phyloP scores from a whole-genome alignment of 345 rosid genomes.

The Aethionema arabicum region DNA sequence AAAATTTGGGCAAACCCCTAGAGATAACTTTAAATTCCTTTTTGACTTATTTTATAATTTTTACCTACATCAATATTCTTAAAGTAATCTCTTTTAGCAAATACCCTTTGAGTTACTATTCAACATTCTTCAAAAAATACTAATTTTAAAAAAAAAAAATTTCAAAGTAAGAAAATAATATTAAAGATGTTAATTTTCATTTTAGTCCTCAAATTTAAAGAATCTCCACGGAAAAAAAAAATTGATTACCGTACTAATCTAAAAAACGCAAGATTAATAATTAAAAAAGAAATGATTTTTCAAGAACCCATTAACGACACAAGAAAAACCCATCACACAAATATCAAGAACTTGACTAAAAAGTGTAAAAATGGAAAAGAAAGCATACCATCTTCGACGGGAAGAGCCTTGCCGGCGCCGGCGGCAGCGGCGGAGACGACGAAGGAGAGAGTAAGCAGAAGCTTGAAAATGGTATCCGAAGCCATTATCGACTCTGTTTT shows the following conservation, averaged over 20 bases:
- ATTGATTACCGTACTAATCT: too few species aligned
- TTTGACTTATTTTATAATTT: background rate
- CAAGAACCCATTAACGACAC: constrained; percentile 23
- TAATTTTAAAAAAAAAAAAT: too few species aligned
- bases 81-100: background rate
- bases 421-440: constrained; percentile 39
- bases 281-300: background rate
- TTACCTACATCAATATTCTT: background rate
- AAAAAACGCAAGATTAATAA: constrained; percentile 16
- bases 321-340: background rate
- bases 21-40: background rate
- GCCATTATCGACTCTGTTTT: constrained; percentile 39
- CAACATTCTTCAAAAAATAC: too few species aligned
- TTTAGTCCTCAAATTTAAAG: too few species aligned
- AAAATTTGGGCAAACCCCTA: background rate
- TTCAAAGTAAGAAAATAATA: too few species aligned
- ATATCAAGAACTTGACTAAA: background rate
- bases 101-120: constrained; percentile 1
- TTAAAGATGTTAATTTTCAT: too few species aligned
- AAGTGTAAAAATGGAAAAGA: background rate
- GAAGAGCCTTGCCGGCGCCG: constrained; percentile 40
- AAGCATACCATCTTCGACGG: constrained; percentile 67
- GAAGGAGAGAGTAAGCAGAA: constrained; percentile 40
- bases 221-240: too few species aligned
- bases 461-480: constrained; percentile 34